Percentiles rank a stretch among this genome's conserved stretches.
Evolutionary conservation across 192 early-diverging fungal species (phyloP).

Genomic region (Backusella liffmaniae): DNA sequence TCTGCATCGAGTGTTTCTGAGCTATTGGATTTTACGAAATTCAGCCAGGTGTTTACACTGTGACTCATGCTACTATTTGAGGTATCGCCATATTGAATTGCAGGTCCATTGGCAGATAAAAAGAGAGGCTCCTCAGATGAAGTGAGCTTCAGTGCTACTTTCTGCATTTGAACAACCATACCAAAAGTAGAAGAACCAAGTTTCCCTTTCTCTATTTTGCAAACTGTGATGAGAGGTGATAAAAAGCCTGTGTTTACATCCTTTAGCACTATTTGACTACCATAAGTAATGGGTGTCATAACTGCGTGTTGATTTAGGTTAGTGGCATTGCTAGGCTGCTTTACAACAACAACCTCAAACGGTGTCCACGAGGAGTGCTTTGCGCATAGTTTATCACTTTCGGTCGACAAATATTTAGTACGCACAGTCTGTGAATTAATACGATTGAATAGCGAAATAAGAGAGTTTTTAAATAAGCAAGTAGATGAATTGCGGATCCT

Average conservation of each 20-base stretch:
- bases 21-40: neutral
- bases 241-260: slow-evolving; percentile 61
- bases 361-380: slow-evolving; percentile 61
- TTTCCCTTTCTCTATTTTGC: slow-evolving; percentile 76
- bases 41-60: slow-evolving; percentile 3
- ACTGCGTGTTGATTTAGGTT: neutral
- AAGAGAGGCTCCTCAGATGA: slow-evolving; percentile 38
- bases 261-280: slow-evolving; percentile 68
- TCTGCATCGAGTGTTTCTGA: slow-evolving; percentile 64
- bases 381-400: slow-evolving; percentile 55
- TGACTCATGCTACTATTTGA: neutral
- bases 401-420: slow-evolving; percentile 79
- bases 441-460: slow-evolving; percentile 86
- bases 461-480: slow-evolving; percentile 72
- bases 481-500: slow-evolving; percentile 75
- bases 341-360: slow-evolving; percentile 52
- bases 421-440: slow-evolving; percentile 89
- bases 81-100: neutral
- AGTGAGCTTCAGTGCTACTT: slow-evolving; percentile 60
- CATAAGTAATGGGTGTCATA: slow-evolving; percentile 61
- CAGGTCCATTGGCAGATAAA: slow-evolving; percentile 42
- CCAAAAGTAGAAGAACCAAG: slow-evolving; percentile 59
- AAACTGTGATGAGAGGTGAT: slow-evolving; percentile 69
- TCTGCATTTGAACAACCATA: slow-evolving; percentile 84
- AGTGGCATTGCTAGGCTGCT: neutral